phyloP scores from a whole-genome alignment of 2,329 filamentous ascomycete species.

The Exserohilum turcica region DNA sequence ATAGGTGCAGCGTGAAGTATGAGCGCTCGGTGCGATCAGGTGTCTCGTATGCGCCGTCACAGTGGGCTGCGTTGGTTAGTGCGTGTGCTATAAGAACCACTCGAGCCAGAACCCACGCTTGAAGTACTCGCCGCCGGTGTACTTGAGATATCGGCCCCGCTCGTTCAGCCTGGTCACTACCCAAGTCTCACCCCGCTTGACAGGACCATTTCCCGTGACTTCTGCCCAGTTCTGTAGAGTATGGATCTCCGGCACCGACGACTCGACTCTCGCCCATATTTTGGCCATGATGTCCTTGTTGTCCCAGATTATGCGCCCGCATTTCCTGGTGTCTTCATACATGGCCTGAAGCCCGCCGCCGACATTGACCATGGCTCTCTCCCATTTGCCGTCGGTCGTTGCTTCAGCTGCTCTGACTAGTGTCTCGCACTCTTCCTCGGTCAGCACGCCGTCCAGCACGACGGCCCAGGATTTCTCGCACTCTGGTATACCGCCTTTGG shows the following conservation, averaged over 20 bases:
- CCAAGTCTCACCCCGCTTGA: slow-evolving; percentile 52
- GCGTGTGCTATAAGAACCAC: not conserved
- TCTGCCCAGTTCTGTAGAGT: slow-evolving; percentile 44
- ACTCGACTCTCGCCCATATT: slow-evolving; percentile 63
- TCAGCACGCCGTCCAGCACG: slow-evolving; percentile 68
- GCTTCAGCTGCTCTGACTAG: slow-evolving; percentile 41
- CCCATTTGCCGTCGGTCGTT: slow-evolving; percentile 58
- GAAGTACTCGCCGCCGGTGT: slow-evolving; percentile 75
- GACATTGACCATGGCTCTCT: slow-evolving; percentile 70
- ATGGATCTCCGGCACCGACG: slow-evolving; percentile 55
- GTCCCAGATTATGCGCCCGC: slow-evolving; percentile 80
- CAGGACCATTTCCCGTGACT: slow-evolving; percentile 55
- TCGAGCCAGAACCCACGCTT: slow-evolving; percentile 46
- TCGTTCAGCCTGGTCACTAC: slow-evolving; percentile 65
- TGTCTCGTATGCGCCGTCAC: slow-evolving; percentile 68
- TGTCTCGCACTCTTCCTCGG: slow-evolving; percentile 63
- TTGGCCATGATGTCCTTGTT: slow-evolving; percentile 64
- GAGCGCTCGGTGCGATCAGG: slow-evolving; percentile 58
- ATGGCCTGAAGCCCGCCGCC: slow-evolving; percentile 66
- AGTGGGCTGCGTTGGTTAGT: slow-evolving; percentile 59
- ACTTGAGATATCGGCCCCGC: slow-evolving; percentile 75
- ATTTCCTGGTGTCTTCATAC: slow-evolving; percentile 65
- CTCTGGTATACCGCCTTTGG: slow-evolving; percentile 52
- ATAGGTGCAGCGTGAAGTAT: slow-evolving; percentile 62
- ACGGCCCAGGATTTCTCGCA: slow-evolving; percentile 63